These are phyloP conservation scores for Saururus chinensis DNA, from an alignment of 164 flowering plant species.

Conservation along the genomic window DNA sequence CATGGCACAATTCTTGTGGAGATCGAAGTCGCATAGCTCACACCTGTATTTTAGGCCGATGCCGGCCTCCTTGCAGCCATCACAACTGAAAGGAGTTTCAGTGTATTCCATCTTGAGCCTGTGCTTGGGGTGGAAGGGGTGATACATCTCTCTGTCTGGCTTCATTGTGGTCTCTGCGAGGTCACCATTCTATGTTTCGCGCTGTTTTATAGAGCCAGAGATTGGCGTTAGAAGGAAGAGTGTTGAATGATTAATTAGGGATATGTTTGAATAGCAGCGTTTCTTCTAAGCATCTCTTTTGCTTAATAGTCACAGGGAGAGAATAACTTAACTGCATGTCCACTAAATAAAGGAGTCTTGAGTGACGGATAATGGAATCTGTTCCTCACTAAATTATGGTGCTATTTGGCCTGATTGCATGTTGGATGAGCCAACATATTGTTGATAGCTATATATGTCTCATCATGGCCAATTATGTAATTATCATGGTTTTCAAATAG, in stretches of 20 bases:
- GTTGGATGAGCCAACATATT: no score
- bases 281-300: constrained; percentile 23
- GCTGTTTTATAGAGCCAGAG: neutral
- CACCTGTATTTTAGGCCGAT: constrained; percentile 49
- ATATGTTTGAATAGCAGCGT: constrained; percentile 2
- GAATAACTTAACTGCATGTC: constrained; percentile 14
- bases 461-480: no score
- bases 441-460: no score
- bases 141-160: constrained; percentile 36
- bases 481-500: no score
- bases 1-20: constrained; percentile 44
- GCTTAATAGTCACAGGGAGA: constrained; percentile 18
- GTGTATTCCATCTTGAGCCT: constrained; percentile 44
- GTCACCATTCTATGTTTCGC: neutral
- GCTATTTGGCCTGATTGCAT: neutral
- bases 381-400: neutral
- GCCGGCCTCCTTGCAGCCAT: constrained; percentile 65
- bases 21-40: constrained; percentile 33
- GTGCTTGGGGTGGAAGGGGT: constrained; percentile 44
- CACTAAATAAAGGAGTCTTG: constrained; percentile 2
- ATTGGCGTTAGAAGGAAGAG: constrained; percentile 11
- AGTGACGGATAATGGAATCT: constrained; percentile 2
- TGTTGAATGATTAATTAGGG: neutral
- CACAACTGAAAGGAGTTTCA: constrained; percentile 49
- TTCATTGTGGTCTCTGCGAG: constrained; percentile 19